These are phyloP conservation scores for Clitopilus hobsonii DNA, from an alignment of 768 basidiomycete genomes.

Conservation along the genomic window DNA sequence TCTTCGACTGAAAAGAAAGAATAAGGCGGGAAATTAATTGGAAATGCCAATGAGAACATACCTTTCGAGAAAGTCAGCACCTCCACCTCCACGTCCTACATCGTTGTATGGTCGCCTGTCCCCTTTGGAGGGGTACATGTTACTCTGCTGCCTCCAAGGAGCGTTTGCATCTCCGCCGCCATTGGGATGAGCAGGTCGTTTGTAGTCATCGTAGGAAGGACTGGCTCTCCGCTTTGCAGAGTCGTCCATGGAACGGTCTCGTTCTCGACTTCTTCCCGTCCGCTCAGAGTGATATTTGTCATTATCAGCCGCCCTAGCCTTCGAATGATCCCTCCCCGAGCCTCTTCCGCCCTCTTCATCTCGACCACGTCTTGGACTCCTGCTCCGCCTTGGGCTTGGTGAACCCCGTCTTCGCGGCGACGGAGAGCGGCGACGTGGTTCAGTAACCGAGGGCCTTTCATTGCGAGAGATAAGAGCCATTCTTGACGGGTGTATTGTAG, in stretches of 20 bases:
- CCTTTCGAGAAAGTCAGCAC: slow-evolving; percentile 67
- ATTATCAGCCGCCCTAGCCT: slow-evolving; percentile 13
- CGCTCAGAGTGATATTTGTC: slow-evolving; percentile 13
- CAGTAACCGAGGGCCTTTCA: slow-evolving; percentile 1
- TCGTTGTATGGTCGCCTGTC: slow-evolving; percentile 22
- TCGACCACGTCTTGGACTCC: slow-evolving; percentile 25
- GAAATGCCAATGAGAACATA: slow-evolving; percentile 22
- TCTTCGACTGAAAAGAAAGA: slow-evolving; percentile 51
- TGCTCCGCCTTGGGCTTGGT: slow-evolving; percentile 25
- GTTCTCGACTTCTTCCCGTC: slow-evolving; percentile 10
- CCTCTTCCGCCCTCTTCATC: slow-evolving; percentile 15
- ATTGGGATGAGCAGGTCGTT: slow-evolving; percentile 32
- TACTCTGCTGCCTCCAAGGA: slow-evolving; percentile 46
- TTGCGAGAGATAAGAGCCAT: slow-evolving; percentile 59
- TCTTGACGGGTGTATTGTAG: slow-evolving; percentile 71
- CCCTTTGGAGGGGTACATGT: slow-evolving; percentile 50
- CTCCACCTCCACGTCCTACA: slow-evolving; percentile 33
- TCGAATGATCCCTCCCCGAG: slow-evolving; percentile 16
- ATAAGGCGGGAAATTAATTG: slow-evolving; percentile 1
- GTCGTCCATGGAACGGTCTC: slow-evolving; percentile 10
- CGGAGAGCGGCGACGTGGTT: slow-evolving; percentile 36
- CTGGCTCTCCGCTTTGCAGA: slow-evolving; percentile 36
- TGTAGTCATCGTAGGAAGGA: slow-evolving; percentile 60
- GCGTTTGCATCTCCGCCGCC: slow-evolving; percentile 20
- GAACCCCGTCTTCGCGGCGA: slow-evolving; percentile 34